These are phyloP conservation scores for Boletus tomentosulus DNA, from an alignment of 768 basidiomycete species.

Conservation along the genomic window DNA sequence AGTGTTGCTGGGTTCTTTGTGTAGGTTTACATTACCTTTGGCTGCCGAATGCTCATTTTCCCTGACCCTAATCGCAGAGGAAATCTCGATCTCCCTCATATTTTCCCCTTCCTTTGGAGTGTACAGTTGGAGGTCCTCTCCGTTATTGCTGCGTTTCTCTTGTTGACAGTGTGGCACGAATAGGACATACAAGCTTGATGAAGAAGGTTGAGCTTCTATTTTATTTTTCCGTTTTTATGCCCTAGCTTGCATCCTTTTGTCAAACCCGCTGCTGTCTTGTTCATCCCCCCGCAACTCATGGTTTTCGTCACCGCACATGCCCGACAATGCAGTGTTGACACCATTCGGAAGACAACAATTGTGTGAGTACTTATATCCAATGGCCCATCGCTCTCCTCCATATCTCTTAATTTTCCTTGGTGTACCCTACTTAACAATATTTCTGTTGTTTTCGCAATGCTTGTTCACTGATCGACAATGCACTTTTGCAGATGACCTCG, in stretches of 20 bases:
- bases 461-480: neutral
- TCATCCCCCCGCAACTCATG: neutral
- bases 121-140: constrained; percentile 81
- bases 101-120: constrained; percentile 71
- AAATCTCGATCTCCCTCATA: constrained; percentile 66
- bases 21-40: constrained; percentile 40
- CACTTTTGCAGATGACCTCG: constrained; percentile 48
- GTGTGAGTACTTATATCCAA: constrained; percentile 43
- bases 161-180: constrained; percentile 27
- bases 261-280: neutral
- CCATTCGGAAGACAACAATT: constrained; percentile 87
- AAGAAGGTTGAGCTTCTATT: constrained; percentile 53
- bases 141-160: constrained; percentile 63
- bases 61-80: constrained; percentile 45
- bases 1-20: constrained; percentile 85
- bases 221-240: neutral
- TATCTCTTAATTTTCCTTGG: neutral
- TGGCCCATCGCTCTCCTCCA: neutral
- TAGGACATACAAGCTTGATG: constrained; percentile 88
- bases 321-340: constrained; percentile 56
- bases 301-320: neutral
- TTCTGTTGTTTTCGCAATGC: neutral
- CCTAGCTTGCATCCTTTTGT: constrained; percentile 2
- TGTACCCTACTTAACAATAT: neutral
- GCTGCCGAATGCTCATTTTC: neutral